Percentiles rank a stretch among this genome's conserved stretches.
phyloP scores from a whole-genome alignment of 2,329 filamentous ascomycete species.

The Macrophomina pseudophaseolina region DNA sequence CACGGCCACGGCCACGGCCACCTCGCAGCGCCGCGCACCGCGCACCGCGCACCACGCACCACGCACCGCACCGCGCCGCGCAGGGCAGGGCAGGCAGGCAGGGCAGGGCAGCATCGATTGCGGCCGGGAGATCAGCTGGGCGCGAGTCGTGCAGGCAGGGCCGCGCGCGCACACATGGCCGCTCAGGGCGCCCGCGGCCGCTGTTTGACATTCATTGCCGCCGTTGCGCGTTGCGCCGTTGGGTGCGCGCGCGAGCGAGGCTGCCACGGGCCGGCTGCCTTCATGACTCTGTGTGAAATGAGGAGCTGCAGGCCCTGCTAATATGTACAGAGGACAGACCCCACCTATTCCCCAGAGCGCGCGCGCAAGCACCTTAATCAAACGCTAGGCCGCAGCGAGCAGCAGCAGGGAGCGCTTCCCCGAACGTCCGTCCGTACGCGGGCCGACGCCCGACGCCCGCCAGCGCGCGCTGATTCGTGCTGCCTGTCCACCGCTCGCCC shows the following conservation, averaged over 20 bases:
- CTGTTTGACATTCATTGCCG: constrained; percentile 26
- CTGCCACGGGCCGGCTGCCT: constrained; percentile 18
- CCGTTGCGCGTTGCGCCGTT: constrained; percentile 19
- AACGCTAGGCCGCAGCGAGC: constrained; percentile 22
- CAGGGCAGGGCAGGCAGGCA: not conserved
- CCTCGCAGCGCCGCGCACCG: not conserved
- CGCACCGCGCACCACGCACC: not conserved
- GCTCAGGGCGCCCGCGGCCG: constrained; percentile 14
- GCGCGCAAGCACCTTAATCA: constrained; percentile 25
- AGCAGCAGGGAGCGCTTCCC: constrained; percentile 20
- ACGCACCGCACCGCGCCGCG: not conserved
- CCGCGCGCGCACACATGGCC: constrained; percentile 24
- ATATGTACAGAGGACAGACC: constrained; percentile 17
- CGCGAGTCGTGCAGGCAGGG: constrained; percentile 13
- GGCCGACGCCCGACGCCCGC: constrained; percentile 16
- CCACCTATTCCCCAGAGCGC: constrained; percentile 25
- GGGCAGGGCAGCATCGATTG: not conserved
- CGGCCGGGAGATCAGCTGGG: constrained; percentile 25
- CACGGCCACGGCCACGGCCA: not conserved
- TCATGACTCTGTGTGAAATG: constrained; percentile 23
- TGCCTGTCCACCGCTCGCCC: not conserved
- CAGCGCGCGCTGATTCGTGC: constrained; percentile 12
- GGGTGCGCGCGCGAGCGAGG: constrained; percentile 14
- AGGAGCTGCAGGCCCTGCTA: constrained; percentile 23
- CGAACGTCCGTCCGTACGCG: not conserved